phyloP scores from a whole-genome alignment of 176 grass and related monocot species.

The Ensete ventricosum region DNA sequence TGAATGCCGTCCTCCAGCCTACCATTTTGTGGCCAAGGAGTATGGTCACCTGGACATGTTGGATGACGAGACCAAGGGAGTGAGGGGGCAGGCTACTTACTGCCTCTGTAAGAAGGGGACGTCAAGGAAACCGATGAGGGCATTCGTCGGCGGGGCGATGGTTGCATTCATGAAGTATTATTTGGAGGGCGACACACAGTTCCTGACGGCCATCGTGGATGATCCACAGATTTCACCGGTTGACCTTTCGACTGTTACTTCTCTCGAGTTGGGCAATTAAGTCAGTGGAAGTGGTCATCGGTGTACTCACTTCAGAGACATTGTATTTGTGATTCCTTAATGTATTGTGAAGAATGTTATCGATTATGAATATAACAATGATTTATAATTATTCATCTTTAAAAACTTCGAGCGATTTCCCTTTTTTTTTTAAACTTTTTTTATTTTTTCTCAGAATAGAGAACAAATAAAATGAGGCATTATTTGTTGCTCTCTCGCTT shows the following conservation, averaged over 20 bases:
- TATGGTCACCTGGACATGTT: conserved; percentile 83
- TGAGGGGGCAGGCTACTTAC: conserved; percentile 42
- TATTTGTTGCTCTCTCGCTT: no score
- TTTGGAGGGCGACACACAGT: conserved; percentile 15
- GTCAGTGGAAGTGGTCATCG: neutral
- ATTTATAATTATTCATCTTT: no score
- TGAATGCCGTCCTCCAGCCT: conserved; percentile 36
- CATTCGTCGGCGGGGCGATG: conserved; percentile 61
- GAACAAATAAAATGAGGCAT: no score
- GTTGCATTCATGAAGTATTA: conserved; percentile 57
- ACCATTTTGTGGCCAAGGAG: conserved; percentile 59
- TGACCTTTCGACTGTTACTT: conserved; percentile 33
- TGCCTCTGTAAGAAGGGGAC: conserved; percentile 43
- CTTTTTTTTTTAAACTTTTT: no score
- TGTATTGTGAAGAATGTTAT: no score
- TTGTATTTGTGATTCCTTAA: no score
- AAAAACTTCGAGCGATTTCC: no score
- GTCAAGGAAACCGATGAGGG: conserved; percentile 56
- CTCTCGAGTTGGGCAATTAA: neutral
- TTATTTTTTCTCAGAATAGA: no score
- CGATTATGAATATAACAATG: no score
- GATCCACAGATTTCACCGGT: conserved; percentile 33
- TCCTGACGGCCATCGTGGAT: conserved; percentile 36
- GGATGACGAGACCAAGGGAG: conserved; percentile 66
- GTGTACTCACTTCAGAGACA: no score